These are phyloP conservation scores for Xerocomus brunneocitrinus DNA, from an alignment of 768 basidiomycete species.

Conservation along the genomic window DNA sequence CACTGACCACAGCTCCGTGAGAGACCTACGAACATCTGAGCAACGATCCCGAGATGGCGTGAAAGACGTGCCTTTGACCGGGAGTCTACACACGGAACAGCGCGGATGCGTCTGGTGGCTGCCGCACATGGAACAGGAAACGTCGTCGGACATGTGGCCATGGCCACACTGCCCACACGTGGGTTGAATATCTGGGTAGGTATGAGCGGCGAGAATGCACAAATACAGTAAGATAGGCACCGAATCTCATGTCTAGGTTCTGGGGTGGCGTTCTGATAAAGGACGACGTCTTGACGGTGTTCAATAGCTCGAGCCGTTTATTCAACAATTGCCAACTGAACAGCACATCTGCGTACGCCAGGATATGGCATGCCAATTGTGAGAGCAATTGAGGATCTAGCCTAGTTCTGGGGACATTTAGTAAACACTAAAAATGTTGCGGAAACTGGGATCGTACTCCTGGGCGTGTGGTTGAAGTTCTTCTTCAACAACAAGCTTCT, in stretches of 20 bases:
- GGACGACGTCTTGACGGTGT: slow-evolving; percentile 44
- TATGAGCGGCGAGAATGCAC: not conserved
- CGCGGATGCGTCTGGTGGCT: slow-evolving; percentile 41
- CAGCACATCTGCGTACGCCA: slow-evolving; percentile 71
- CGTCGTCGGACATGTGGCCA: slow-evolving; percentile 31
- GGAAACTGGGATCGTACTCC: slow-evolving; percentile 7
- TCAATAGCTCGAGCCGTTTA: slow-evolving; percentile 71
- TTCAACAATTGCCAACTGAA: slow-evolving; percentile 67
- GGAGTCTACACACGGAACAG: slow-evolving; percentile 74
- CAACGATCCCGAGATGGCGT: too few relatives aligned
- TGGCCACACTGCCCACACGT: slow-evolving; percentile 44
- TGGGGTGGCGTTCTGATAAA: slow-evolving; percentile 20
- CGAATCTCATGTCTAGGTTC: slow-evolving; percentile 36
- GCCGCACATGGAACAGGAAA: slow-evolving; percentile 41
- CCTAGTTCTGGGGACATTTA: slow-evolving; percentile 6
- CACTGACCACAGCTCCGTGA: slow-evolving; percentile 59
- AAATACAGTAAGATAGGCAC: not conserved
- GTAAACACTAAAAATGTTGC: not conserved
- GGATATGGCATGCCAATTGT: slow-evolving; percentile 51
- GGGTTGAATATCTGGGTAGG: slow-evolving; percentile 40
- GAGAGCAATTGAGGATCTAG: slow-evolving; percentile 31
- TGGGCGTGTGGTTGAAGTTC: slow-evolving; percentile 11
- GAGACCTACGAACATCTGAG: slow-evolving; percentile 40
- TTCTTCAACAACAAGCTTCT: slow-evolving; percentile 35
- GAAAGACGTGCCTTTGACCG: slow-evolving; percentile 56